These are phyloP conservation scores for Lactifluus hygrophoroides DNA, from an alignment of 768 basidiomycete species.

Conservation along the genomic window DNA sequence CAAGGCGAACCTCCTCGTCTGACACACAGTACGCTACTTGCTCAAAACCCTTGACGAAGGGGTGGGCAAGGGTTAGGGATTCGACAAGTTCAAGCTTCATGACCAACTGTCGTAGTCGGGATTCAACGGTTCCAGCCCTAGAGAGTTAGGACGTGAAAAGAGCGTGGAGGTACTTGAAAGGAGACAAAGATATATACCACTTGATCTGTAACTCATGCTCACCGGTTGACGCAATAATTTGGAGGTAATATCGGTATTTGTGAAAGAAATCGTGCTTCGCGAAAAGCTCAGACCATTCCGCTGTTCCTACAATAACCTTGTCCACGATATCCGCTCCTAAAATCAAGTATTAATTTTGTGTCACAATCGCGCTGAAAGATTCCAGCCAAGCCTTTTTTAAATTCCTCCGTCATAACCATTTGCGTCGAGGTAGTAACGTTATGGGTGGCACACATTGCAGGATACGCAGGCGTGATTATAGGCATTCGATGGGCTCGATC, in stretches of 20 bases:
- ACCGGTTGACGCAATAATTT: conserved; percentile 88
- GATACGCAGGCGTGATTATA: conserved; percentile 98
- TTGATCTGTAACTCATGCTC: conserved; percentile 81
- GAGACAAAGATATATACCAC: conserved; percentile 51
- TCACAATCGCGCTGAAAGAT: neutral
- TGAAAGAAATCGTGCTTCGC: conserved; percentile 94
- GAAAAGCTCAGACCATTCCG: conserved; percentile 91
- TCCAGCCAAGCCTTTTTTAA: conserved; percentile 64
- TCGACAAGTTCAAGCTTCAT: conserved; percentile 98
- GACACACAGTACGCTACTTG: conserved; percentile 75
- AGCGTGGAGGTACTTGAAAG: neutral
- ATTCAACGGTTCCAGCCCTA: conserved; percentile 97
- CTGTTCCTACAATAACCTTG: conserved; percentile 76
- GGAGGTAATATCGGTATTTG: conserved; percentile 92
- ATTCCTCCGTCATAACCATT: conserved; percentile 92
- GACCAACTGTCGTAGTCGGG: conserved; percentile 88
- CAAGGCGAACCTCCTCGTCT: conserved; percentile 81
- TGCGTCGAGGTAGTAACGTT: conserved; percentile 95
- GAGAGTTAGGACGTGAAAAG: neutral
- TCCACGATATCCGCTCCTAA: conserved; percentile 89
- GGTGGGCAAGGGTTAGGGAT: conserved; percentile 84
- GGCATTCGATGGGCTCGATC: conserved; percentile 98
- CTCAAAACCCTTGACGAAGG: conserved; percentile 91
- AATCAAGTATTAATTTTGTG: conserved; percentile 15
- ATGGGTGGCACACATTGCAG: conserved; percentile 98